Percentiles rank a stretch among this genome's conserved stretches.
Conservation (phyloP, 129 eudicot genomes). For the Lactuca saligna region DNA sequence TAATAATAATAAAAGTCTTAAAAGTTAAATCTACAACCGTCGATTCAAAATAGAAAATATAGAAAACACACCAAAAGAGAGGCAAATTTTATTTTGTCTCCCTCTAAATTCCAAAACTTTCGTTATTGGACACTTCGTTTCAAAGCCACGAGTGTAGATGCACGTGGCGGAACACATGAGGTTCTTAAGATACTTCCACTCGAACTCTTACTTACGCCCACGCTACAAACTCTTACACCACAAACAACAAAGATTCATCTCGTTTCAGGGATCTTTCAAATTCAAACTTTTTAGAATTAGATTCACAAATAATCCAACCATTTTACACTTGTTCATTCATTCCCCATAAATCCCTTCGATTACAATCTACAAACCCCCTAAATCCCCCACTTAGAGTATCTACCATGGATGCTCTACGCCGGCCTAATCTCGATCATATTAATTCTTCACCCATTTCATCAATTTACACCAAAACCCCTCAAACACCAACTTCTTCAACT, state of each 20-base stretch:
- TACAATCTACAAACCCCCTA: background rate
- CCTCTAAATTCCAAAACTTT: background rate
- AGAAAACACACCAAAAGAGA: background rate
- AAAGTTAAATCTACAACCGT: no score
- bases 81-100: background rate
- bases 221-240: constrained; percentile 38
- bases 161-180: constrained; percentile 41
- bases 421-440: constrained; percentile 45
- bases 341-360: background rate
- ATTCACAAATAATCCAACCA: constrained; percentile 23
- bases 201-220: constrained; percentile 18
- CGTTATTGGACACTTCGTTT: background rate
- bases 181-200: constrained; percentile 34
- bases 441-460: constrained; percentile 38
- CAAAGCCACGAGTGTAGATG: constrained; percentile 17
- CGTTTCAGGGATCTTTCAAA: constrained; percentile 12
- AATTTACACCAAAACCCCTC: constrained; percentile 18
- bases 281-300: constrained; percentile 7
- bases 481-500: constrained; percentile 51
- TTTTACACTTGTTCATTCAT: constrained; percentile 2
- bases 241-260: constrained; percentile 36
- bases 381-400: background rate
- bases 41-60: background rate
- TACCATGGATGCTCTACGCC: constrained; percentile 48
- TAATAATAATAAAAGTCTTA: no score